A percentile compares a stretch with the other conserved stretches of the same genome.
phyloP scores from a whole-genome alignment of 495 filamentous ascomycete genomes.

The Tuber aestivum region DNA sequence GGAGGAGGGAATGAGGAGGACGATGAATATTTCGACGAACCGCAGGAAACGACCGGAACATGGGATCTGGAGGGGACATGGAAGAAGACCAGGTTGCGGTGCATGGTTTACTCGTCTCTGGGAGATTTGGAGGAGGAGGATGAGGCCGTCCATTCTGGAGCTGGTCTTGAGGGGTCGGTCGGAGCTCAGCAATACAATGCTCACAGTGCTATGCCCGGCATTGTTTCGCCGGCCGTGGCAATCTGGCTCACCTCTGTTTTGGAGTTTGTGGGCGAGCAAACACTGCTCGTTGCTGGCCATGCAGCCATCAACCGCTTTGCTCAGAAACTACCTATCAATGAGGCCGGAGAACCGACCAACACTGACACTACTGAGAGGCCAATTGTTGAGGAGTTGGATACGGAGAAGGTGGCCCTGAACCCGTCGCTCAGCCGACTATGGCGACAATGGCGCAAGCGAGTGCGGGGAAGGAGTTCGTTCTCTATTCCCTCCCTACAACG shows the following conservation, averaged over 20 bases:
- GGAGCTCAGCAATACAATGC: conserved; percentile 34
- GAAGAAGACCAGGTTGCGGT: conserved; percentile 83
- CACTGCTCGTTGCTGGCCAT: conserved; percentile 78
- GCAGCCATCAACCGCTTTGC: conserved; percentile 69
- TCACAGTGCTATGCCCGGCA: conserved; percentile 48
- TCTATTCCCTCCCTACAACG: conserved; percentile 32
- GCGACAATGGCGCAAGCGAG: conserved; percentile 89
- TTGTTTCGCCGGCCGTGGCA: conserved; percentile 84
- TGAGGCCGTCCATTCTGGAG: conserved; percentile 52
- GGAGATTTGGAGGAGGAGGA: conserved; percentile 98
- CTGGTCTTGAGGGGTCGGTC: conserved; percentile 37
- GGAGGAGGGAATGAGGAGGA: conserved; percentile 72
- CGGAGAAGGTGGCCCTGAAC: conserved; percentile 87
- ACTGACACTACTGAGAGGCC: conserved; percentile 54
- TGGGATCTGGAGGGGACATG: conserved; percentile 86
- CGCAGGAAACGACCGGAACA: conserved; percentile 59
- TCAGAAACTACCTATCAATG: conserved; percentile 51
- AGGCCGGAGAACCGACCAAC: conserved; percentile 46
- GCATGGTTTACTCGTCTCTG: conserved; percentile 96
- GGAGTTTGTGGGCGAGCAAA: conserved; percentile 89
- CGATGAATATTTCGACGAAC: conserved; percentile 73
- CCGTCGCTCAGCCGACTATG: conserved; percentile 81
- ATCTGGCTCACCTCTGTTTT: conserved; percentile 94
- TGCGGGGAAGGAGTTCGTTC: conserved; percentile 48
- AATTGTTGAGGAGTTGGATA: conserved; percentile 81